Percentiles rank a stretch among this genome's conserved stretches.
Evolutionary conservation across 2,329 filamentous ascomycete species (phyloP).

Genomic region (Paracoccidioides brasiliensis): DNA sequence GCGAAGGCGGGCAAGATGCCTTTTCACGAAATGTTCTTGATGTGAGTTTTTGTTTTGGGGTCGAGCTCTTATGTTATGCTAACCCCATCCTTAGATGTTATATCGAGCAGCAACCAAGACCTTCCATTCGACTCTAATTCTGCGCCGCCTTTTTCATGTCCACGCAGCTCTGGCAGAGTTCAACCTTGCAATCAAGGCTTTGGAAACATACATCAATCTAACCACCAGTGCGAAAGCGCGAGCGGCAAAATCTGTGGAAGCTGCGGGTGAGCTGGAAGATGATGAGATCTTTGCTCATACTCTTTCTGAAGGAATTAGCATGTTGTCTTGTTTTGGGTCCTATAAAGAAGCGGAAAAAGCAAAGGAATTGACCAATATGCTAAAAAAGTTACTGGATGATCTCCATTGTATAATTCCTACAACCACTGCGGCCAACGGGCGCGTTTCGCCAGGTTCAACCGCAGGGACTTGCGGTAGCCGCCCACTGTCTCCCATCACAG

Average conservation of each 20-base stretch:
- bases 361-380: slow-evolving; percentile 51
- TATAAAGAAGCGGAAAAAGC: slow-evolving; percentile 66
- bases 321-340: slow-evolving; percentile 72
- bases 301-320: slow-evolving; percentile 63
- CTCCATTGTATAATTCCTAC: slow-evolving; percentile 13
- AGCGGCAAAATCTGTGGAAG: slow-evolving; percentile 53
- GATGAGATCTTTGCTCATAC: slow-evolving; percentile 66
- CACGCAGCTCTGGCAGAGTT: slow-evolving; percentile 85
- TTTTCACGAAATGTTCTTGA: slow-evolving; percentile 66
- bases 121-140: slow-evolving; percentile 82
- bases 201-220: slow-evolving; percentile 84
- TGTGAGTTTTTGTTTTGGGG: slow-evolving; percentile 23
- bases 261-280: slow-evolving; percentile 61
- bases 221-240: slow-evolving; percentile 73
- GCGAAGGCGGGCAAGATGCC: slow-evolving; percentile 63
- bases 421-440: slow-evolving; percentile 10
- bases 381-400: slow-evolving; percentile 28
- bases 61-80: not conserved
- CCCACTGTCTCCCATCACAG: slow-evolving; percentile 43
- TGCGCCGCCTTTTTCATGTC: slow-evolving; percentile 75
- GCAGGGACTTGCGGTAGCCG: slow-evolving; percentile 6
- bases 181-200: slow-evolving; percentile 76
- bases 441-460: slow-evolving; percentile 3
- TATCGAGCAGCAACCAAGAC: slow-evolving; percentile 87
- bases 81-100: slow-evolving; percentile 45